These are phyloP conservation scores for Tremella yokohamensis DNA, from an alignment of 768 basidiomycete species.

Conservation along the genomic window DNA sequence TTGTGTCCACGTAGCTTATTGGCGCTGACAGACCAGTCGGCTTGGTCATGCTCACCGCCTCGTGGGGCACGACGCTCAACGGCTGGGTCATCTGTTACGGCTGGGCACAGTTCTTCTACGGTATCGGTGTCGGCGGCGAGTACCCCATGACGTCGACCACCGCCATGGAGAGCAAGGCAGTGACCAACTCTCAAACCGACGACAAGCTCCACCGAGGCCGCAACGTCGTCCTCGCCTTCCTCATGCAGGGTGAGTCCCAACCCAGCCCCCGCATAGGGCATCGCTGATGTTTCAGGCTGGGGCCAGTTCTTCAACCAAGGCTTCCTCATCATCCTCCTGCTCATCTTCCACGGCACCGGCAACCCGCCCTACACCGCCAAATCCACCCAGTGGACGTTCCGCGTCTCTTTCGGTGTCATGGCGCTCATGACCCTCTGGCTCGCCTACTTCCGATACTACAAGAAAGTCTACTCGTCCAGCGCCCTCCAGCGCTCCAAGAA, in stretches of 20 bases:
- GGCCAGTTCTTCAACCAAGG: slow-evolving; percentile 52
- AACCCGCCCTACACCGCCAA: slow-evolving; percentile 45
- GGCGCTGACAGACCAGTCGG: slow-evolving; percentile 36
- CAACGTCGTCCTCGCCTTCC: slow-evolving; percentile 53
- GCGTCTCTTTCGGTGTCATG: slow-evolving; percentile 53
- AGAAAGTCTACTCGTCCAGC: slow-evolving; percentile 48
- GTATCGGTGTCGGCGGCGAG: slow-evolving; percentile 48
- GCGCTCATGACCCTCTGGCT: slow-evolving; percentile 54
- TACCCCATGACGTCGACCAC: slow-evolving; percentile 54
- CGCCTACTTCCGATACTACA: slow-evolving; percentile 54
- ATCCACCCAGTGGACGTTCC: slow-evolving; percentile 53
- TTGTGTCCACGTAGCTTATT: not conserved
- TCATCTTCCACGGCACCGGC: slow-evolving; percentile 50
- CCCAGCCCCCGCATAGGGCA: not conserved
- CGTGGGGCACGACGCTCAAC: slow-evolving; percentile 52
- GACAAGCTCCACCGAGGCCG: slow-evolving; percentile 53
- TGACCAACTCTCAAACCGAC: slow-evolving; percentile 43
- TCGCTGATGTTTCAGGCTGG: slow-evolving; percentile 41
- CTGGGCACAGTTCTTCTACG: slow-evolving; percentile 53
- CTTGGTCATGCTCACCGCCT: slow-evolving; percentile 53
- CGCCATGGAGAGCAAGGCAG: slow-evolving; percentile 48
- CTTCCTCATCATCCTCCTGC: slow-evolving; percentile 51
- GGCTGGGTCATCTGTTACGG: slow-evolving; percentile 54
- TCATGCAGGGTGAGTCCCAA: slow-evolving; percentile 50
- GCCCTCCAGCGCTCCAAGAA: slow-evolving; percentile 49